Conservation (phyloP, 345 rosid species). For the Linum trigynum region DNA sequence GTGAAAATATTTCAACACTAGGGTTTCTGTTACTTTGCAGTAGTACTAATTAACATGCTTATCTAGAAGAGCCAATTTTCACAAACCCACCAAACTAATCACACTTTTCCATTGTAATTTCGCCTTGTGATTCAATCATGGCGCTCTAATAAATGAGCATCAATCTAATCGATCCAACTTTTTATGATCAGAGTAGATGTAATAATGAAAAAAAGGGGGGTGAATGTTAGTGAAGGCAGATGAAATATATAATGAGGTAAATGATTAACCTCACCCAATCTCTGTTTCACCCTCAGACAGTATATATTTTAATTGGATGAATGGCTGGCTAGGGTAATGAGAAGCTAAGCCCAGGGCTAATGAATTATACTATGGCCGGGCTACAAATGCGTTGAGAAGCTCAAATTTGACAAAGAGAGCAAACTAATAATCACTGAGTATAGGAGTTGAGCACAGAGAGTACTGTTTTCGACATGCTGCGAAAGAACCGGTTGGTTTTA, state of each 20-base stretch:
- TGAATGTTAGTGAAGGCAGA: not conserved
- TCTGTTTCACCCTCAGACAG: constrained; percentile 1
- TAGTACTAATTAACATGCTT: too few species aligned
- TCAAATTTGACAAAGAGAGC: constrained; percentile 12
- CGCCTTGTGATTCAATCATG: too few species aligned
- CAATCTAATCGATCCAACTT: not conserved
- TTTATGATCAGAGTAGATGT: not conserved
- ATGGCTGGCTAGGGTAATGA: not conserved
- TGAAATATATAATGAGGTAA: constrained; percentile 5
- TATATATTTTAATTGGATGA: not conserved
- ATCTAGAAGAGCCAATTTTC: too few species aligned
- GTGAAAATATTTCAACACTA: too few species aligned
- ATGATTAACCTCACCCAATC: constrained; percentile 17
- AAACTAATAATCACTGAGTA: too few species aligned
- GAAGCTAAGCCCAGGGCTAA: not conserved
- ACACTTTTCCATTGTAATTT: too few species aligned
- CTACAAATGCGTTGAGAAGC: constrained; percentile 1
- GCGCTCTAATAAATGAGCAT: constrained; percentile 3
- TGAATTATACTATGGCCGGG: too few species aligned
- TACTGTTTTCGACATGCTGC: not conserved
- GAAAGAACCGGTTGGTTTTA: too few species aligned
- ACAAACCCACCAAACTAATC: too few species aligned
- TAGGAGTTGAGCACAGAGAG: not conserved
- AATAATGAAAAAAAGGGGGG: constrained; percentile 1
- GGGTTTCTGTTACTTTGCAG: too few species aligned